Percentiles rank a stretch among this genome's conserved stretches.
Conservation (phyloP, 768 basidiomycete genomes). For the Suillus fuscotomentosus region DNA sequence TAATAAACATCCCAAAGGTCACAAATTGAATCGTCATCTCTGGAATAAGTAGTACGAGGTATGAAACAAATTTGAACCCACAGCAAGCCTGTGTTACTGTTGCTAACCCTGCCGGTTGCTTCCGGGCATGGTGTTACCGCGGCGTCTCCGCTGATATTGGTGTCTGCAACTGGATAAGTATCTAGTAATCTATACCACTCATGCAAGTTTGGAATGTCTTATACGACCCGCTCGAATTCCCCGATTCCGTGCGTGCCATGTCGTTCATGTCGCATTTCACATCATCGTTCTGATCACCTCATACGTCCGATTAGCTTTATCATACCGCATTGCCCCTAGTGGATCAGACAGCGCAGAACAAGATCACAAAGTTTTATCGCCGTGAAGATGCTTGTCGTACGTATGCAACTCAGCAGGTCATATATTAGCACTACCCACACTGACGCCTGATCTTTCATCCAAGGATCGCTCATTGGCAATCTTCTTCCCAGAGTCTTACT, state of each 20-base stretch:
- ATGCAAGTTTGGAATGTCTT: constrained; percentile 45
- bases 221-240: constrained; percentile 34
- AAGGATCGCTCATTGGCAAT: constrained; percentile 78
- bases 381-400: constrained; percentile 75
- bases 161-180: constrained; percentile 7
- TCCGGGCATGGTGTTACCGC: background rate
- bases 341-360: constrained; percentile 52
- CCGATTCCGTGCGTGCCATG: constrained; percentile 33
- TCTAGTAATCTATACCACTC: constrained; percentile 10
- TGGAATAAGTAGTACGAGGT: background rate
- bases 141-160: constrained; percentile 8
- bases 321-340: constrained; percentile 55
- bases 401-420: constrained; percentile 20
- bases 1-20: constrained; percentile 88
- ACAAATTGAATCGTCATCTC: constrained; percentile 39
- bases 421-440: background rate
- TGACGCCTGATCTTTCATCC: constrained; percentile 3
- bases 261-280: constrained; percentile 6
- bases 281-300: constrained; percentile 9
- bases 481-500: constrained; percentile 68
- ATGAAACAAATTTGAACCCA: background rate
- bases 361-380: constrained; percentile 65
- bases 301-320: constrained; percentile 51
- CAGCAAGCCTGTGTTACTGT: constrained; percentile 13
- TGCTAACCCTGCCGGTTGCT: background rate